Evolutionary conservation across 306 rosid species (phyloP), one percentile per base, ranked within the genome.

Genomic region (Hippophae rhamnoides): DNA sequence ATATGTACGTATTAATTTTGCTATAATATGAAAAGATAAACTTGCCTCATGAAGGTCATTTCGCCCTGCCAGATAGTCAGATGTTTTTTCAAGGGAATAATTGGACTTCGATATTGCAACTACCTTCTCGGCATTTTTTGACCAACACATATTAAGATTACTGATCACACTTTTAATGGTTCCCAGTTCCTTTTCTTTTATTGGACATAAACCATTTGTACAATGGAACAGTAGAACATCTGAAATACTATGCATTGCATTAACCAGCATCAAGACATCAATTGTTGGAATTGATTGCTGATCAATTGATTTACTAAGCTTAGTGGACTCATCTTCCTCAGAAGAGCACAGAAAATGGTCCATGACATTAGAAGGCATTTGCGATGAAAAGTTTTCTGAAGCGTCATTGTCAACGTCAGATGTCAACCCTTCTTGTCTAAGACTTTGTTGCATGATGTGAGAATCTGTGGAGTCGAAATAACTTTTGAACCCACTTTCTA

Each of bases 221-320:
- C 82, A 78, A 71, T 84, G 80, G 61, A 14, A 47, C 60, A 85
- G 76, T 70, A 93, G 88, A 67, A 79, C 49, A 14, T 86, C 89
- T 52, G 97, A 86, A 69, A 84, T 50, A 66, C 74, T 78, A 53
- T 67, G 79, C 74, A 93, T 67, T 5, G 71, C 72, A 62, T 72
- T 70, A 62, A 88, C 76, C 78, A 93, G 72, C 73, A 64, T 62
- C 59, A 57, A 82, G 70, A 77, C 78, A 79, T 82, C 82, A 55
- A 78, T 58, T 65, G 75, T 89, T 13, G 57, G 61, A 70, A 50
- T 54, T 60, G 85, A 64, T 27, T 69, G 83, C 59, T 71, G 70
- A 57, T 7, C 68, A 63, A 27, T 54, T 40, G 77, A 51, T 63
- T 71, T 69, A 62, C 60, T 57, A 31, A 75, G 73, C 52, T 71